Percentiles rank a stretch among this genome's conserved stretches.
Evolutionary conservation across 2,329 filamentous ascomycete genomes (phyloP).

Genomic region (Alternaria alternata): DNA sequence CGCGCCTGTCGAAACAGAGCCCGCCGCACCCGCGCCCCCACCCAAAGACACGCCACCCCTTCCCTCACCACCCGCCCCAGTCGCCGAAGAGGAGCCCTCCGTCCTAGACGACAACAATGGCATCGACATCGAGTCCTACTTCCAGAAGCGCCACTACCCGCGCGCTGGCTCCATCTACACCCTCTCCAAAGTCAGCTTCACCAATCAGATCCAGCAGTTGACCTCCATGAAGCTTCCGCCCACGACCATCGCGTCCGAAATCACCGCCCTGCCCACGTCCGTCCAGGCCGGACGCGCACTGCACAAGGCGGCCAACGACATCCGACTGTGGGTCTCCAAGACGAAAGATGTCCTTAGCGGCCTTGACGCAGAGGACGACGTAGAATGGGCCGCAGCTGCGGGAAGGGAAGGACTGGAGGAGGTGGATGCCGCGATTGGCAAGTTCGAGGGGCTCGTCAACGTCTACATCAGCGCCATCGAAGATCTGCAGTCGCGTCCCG

Average conservation of each 20-base stretch:
- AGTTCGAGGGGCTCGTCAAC: constrained; percentile 88
- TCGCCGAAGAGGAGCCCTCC: constrained; percentile 44
- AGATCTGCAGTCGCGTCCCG: constrained; percentile 78
- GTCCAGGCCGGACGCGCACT: constrained; percentile 84
- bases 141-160: constrained; percentile 68
- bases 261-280: constrained; percentile 84
- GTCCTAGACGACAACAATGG: constrained; percentile 49
- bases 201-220: constrained; percentile 89
- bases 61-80: constrained; percentile 49
- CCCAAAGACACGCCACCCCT: constrained; percentile 18
- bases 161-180: constrained; percentile 88
- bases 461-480: constrained; percentile 96
- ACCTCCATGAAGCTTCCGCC: constrained; percentile 90
- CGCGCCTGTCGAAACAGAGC: constrained; percentile 4
- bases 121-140: constrained; percentile 67
- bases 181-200: constrained; percentile 88
- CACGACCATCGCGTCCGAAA: constrained; percentile 82
- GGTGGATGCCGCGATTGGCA: constrained; percentile 73
- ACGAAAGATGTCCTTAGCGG: constrained; percentile 88
- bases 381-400: constrained; percentile 93
- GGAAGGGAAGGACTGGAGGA: constrained; percentile 80
- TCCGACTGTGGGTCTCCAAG: constrained; percentile 91
- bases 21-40: constrained; percentile 11
- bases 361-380: constrained; percentile 93
- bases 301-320: constrained; percentile 88